A percentile compares a stretch with the other conserved stretches of the same genome.
phyloP scores from a whole-genome alignment of 768 basidiomycete genomes.

The Butyriboletus loyo region DNA sequence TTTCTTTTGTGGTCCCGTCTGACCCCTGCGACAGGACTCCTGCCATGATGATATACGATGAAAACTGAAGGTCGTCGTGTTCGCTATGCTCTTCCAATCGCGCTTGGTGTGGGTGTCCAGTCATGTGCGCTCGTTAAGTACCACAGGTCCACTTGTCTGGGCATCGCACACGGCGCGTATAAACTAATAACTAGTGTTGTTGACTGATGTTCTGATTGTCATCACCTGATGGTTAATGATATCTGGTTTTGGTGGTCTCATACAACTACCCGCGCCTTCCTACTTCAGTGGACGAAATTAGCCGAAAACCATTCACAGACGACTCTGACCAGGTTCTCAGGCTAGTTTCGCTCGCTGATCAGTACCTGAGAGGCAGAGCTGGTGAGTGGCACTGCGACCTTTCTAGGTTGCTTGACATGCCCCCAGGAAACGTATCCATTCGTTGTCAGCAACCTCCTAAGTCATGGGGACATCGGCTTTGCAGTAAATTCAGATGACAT shows the following conservation, averaged over 20 bases:
- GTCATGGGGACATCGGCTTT: no score
- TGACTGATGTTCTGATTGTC: not conserved
- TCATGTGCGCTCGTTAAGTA: not conserved
- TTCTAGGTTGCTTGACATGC: no score
- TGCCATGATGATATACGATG: slow-evolving; percentile 5
- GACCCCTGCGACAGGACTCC: not conserved
- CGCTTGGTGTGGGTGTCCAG: not conserved
- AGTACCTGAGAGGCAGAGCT: no score
- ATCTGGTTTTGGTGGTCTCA: not conserved
- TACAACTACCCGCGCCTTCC: no score
- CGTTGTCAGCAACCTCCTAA: no score
- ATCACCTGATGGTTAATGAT: not conserved
- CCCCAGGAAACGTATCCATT: no score
- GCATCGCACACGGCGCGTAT: not conserved
- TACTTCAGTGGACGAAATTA: no score
- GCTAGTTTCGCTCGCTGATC: no score
- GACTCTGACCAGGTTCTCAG: no score
- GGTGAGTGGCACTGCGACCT: no score
- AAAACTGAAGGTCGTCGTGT: not conserved
- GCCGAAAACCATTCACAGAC: no score
- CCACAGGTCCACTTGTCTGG: not conserved
- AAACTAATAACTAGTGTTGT: not conserved
- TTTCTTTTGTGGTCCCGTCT: not conserved
- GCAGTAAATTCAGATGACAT: no score
- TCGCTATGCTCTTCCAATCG: not conserved